phyloP scores from a whole-genome alignment of 2,329 filamentous ascomycete species.

The Aspergillus oerlinghausenensis region DNA sequence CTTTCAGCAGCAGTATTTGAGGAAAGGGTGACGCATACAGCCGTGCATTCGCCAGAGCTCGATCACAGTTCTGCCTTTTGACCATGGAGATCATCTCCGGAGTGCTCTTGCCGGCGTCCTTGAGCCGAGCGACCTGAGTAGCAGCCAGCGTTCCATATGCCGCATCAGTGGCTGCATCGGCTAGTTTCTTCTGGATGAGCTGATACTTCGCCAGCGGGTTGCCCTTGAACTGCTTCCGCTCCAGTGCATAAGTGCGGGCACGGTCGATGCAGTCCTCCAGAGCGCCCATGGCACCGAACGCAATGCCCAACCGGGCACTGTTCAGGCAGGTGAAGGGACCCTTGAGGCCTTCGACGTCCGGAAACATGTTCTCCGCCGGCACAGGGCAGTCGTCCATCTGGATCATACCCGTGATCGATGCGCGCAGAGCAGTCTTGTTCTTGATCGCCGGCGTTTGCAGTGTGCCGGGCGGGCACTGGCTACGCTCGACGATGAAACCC shows the following conservation, averaged over 20 bases:
- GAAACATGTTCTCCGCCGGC: slow-evolving; percentile 88
- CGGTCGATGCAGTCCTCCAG: slow-evolving; percentile 85
- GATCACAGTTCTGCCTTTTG: slow-evolving; percentile 96
- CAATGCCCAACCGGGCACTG: slow-evolving; percentile 87
- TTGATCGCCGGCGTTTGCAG: slow-evolving; percentile 88
- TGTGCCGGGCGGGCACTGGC: slow-evolving; percentile 78
- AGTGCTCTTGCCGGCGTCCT: slow-evolving; percentile 80
- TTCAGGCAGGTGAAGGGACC: slow-evolving; percentile 95
- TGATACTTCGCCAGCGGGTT: slow-evolving; percentile 96
- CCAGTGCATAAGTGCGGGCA: slow-evolving; percentile 80
- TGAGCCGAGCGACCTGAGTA: slow-evolving; percentile 84
- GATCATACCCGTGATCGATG: slow-evolving; percentile 96
- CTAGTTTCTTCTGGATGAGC: slow-evolving; percentile 94
- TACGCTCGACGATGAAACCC: slow-evolving; percentile 84
- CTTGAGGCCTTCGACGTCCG: slow-evolving; percentile 75
- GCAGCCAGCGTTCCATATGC: slow-evolving; percentile 87
- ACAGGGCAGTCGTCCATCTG: slow-evolving; percentile 89
- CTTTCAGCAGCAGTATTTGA: not conserved
- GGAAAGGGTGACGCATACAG: slow-evolving; percentile 41
- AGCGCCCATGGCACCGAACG: slow-evolving; percentile 88
- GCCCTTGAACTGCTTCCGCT: slow-evolving; percentile 91
- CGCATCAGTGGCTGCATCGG: slow-evolving; percentile 85
- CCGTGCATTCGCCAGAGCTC: slow-evolving; percentile 73
- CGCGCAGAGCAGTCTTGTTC: slow-evolving; percentile 90
- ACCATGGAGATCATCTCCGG: slow-evolving; percentile 98